A percentile compares a stretch with the other conserved stretches of the same genome.
These are phyloP conservation scores for Lippia alba DNA, from an alignment of 305 asterid genomes.

Conservation along the genomic window DNA sequence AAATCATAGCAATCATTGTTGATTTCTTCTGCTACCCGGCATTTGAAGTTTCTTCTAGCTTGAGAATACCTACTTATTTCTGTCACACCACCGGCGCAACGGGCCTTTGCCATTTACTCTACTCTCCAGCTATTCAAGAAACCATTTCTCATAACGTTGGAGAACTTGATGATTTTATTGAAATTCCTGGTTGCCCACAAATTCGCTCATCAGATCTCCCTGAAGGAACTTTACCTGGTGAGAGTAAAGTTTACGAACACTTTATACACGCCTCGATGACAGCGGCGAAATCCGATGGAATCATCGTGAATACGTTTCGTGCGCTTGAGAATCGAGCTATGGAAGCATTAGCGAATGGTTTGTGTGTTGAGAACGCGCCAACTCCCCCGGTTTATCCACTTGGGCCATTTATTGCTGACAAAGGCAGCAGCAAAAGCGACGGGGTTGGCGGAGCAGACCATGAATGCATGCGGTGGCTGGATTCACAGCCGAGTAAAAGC, in stretches of 20 bases:
- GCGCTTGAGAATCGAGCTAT: conserved; percentile 44
- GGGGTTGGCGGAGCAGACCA: conserved; percentile 1
- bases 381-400: conserved; percentile 41
- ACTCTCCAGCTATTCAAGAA: conserved; percentile 36
- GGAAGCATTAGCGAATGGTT: conserved; percentile 37
- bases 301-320: conserved; percentile 35
- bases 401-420: conserved; percentile 27
- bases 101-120: conserved; percentile 15
- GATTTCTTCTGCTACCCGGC: conserved; percentile 48
- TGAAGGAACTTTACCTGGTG: background rate
- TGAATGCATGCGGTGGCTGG: conserved; percentile 56
- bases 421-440: background rate
- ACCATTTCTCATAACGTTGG: background rate
- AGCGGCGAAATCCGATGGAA: conserved; percentile 37
- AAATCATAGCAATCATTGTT: conserved; percentile 39
- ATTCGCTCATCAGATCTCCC: conserved; percentile 40
- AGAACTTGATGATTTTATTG: conserved; percentile 23
- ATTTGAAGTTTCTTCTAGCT: conserved; percentile 26
- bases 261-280: conserved; percentile 15
- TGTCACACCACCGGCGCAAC: conserved; percentile 32
- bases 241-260: conserved; percentile 30
- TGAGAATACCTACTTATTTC: conserved; percentile 43
- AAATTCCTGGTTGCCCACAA: conserved; percentile 47
- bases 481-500: conserved; percentile 47
- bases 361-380: conserved; percentile 35